Evolutionary conservation across 805 yeast genomes (phyloP).

Genomic region (Nakazawaea populi): DNA sequence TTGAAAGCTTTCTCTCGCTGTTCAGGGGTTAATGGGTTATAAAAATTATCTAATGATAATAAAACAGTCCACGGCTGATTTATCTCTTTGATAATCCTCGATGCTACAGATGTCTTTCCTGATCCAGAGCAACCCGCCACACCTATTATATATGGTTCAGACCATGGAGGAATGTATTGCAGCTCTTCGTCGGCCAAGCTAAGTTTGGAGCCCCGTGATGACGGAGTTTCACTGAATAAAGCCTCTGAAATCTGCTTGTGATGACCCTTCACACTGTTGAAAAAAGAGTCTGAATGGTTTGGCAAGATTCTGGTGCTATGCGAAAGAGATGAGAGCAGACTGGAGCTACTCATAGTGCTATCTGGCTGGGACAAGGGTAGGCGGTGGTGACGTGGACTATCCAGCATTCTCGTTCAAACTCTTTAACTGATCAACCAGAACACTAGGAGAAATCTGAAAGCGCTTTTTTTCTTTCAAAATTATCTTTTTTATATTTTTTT

Average conservation of each 20-base stretch:
- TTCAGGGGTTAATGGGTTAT: constrained; percentile 63
- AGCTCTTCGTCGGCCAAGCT: constrained; percentile 1
- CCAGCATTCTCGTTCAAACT: background rate
- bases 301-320: constrained; percentile 9
- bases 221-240: background rate
- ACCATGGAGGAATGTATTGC: constrained; percentile 78
- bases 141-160: constrained; percentile 81
- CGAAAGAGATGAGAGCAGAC: constrained; percentile 1
- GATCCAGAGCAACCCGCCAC: constrained; percentile 85
- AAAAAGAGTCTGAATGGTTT: constrained; percentile 10
- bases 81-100: constrained; percentile 65
- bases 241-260: background rate
- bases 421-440: too few relatives aligned
- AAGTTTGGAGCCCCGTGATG: background rate
- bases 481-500: background rate
- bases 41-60: constrained; percentile 86
- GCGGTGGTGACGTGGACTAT: background rate
- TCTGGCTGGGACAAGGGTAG: background rate
- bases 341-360: background rate
- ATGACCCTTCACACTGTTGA: background rate
- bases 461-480: too few relatives aligned
- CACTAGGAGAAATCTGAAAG: too few relatives aligned
- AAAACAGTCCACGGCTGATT: constrained; percentile 95
- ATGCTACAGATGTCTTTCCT: constrained; percentile 91
- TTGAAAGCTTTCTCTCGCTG: constrained; percentile 59